Evolutionary conservation across 1,284 basidiomycete genomes (phyloP), one percentile per base, ranked within the genome.

Genomic region (Ustilago cynodontis): DNA sequence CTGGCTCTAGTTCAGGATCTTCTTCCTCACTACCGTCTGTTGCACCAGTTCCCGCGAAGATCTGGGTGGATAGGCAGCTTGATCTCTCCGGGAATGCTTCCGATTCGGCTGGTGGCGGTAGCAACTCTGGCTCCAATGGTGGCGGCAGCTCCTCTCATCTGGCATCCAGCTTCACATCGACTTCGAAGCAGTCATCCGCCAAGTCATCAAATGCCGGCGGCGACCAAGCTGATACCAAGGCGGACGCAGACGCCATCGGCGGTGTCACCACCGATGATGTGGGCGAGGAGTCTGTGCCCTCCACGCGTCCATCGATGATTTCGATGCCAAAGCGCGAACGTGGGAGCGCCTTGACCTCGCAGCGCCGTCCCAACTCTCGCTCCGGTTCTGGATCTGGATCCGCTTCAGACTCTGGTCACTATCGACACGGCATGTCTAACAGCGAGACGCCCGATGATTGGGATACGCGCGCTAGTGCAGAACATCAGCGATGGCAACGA

Each of bases 401-500:
- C 1, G 62, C 59, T 4, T 68, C 65, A 43, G 69, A 61, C 3
- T 68, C 71, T 1, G 61, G 59, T 2, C 65, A 61, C 11, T 33
- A 54, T 22, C 54, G 53, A 20, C 51, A 58, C 13, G 60, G 43
- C 10, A 26, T 31, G 11, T 59, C 64, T 7, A 24, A 67, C 37
- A 72, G 66, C 43, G 52, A 47, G 8, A 72, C 74, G 2, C 70
- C 70, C 0, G 75, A 73, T 41, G 71, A 67, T n/a, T 71, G 71
- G 60, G 75, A 73, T 20, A 35, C 22, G 1, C 65, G 31, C 24
- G 60, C 75, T 7, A 59, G 24, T 24, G 71, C 68, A 55, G 79
- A 82, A 29, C 77, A 82, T 52, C 45, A 49, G n/a, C 56, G 77
- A 16, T 82, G 81, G 81, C 74, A 78, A 31, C 53, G 64, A 24